phyloP scores from a whole-genome alignment of 2,329 filamentous ascomycete genomes.

The Nigrospora osmanthi region DNA sequence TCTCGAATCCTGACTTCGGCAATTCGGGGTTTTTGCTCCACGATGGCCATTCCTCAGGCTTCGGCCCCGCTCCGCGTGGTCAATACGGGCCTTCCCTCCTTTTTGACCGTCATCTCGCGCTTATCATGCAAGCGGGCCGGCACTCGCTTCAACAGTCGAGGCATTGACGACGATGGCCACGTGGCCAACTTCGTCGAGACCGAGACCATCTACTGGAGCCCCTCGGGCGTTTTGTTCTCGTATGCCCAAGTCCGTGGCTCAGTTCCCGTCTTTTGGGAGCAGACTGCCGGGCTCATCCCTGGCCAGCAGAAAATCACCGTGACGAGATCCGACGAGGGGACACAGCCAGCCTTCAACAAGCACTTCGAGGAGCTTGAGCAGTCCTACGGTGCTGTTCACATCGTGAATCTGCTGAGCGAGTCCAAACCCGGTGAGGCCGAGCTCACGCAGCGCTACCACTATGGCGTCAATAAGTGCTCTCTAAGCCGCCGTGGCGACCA shows the following conservation, averaged over 20 bases:
- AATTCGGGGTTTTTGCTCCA: slow-evolving; percentile 86
- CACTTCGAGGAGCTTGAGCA: slow-evolving; percentile 85
- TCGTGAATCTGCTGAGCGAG: slow-evolving; percentile 90
- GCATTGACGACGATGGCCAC: slow-evolving; percentile 94
- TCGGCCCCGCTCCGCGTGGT: slow-evolving; percentile 61
- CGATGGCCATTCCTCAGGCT: slow-evolving; percentile 73
- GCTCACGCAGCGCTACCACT: slow-evolving; percentile 70
- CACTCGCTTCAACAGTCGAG: slow-evolving; percentile 92
- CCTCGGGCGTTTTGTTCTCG: slow-evolving; percentile 73
- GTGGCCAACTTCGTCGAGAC: slow-evolving; percentile 99
- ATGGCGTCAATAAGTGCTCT: slow-evolving; percentile 67
- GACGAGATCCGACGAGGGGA: slow-evolving; percentile 81
- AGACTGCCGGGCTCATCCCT: slow-evolving; percentile 77
- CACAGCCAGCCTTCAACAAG: slow-evolving; percentile 89
- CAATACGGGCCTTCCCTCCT: slow-evolving; percentile 68
- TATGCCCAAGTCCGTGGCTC: slow-evolving; percentile 91
- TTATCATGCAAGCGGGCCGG: slow-evolving; percentile 86
- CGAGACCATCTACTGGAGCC: slow-evolving; percentile 85
- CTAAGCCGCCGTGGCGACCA: slow-evolving; percentile 54
- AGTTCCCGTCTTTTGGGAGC: slow-evolving; percentile 96
- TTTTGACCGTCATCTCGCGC: slow-evolving; percentile 82
- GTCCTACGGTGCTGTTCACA: slow-evolving; percentile 82
- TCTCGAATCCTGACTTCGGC: slow-evolving; percentile 88
- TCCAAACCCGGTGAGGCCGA: slow-evolving; percentile 82
- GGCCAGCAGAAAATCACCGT: slow-evolving; percentile 92